A percentile compares a stretch with the other conserved stretches of the same genome.
These are phyloP conservation scores for Aspergillus latus DNA, from an alignment of 2,329 filamentous ascomycete genomes.

Conservation along the genomic window DNA sequence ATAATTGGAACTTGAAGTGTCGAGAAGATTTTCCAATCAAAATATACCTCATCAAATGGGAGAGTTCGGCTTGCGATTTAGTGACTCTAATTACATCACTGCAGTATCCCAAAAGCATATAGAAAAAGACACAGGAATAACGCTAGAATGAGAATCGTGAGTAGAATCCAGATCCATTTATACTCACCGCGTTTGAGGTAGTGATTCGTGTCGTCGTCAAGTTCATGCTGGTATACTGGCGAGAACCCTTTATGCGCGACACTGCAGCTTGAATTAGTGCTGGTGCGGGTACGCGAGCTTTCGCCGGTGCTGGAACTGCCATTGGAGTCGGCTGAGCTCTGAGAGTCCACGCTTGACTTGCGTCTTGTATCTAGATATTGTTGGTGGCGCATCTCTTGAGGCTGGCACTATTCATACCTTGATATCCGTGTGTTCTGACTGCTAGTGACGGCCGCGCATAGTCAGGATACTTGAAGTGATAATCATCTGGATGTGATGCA, in stretches of 20 bases:
- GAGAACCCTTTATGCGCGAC: too few species aligned
- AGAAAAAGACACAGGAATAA: constrained; percentile 28
- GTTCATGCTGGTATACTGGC: neutral
- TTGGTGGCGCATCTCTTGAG: neutral
- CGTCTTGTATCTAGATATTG: neutral
- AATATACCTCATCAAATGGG: neutral
- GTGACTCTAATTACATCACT: constrained; percentile 20
- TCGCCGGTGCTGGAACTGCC: neutral
- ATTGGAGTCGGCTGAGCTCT: neutral
- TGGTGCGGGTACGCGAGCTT: neutral
- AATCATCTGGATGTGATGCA: neutral
- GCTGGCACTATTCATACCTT: neutral
- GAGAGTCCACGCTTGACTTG: neutral
- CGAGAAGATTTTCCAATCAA: neutral
- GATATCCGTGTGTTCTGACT: neutral
- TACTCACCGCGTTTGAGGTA: constrained; percentile 23
- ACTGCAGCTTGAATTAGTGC: too few species aligned
- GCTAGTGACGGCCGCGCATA: constrained; percentile 15
- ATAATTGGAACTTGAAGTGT: neutral
- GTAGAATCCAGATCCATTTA: constrained; percentile 24
- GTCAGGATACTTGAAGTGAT: constrained; percentile 2
- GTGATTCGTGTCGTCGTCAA: neutral
- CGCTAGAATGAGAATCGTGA: constrained; percentile 22
- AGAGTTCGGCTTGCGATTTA: constrained; percentile 10
- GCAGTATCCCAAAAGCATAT: constrained; percentile 26